Evolutionary conservation across 2,329 filamentous ascomycete genomes (phyloP).

Genomic region (Helotiales sp.): DNA sequence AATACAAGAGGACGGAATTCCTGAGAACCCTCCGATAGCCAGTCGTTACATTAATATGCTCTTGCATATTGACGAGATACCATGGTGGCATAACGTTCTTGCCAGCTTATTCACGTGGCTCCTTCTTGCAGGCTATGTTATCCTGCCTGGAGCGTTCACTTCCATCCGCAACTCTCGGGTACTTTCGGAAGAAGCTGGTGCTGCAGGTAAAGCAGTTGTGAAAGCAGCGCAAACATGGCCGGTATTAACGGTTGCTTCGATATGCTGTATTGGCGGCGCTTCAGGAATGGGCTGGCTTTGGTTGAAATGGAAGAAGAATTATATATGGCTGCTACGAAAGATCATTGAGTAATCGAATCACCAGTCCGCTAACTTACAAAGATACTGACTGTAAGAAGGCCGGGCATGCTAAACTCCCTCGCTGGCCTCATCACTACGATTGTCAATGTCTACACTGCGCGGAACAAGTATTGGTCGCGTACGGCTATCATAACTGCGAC

Average conservation of each 20-base stretch:
- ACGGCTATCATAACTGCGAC: slow-evolving; percentile 27
- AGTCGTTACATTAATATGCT: slow-evolving; percentile 27
- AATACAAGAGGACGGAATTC: slow-evolving; percentile 15
- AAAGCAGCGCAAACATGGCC: slow-evolving; percentile 25
- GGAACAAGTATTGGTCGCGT: slow-evolving; percentile 22
- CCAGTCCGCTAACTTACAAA: too few relatives aligned
- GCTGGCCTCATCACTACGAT: slow-evolving; percentile 27
- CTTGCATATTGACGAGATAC: slow-evolving; percentile 24
- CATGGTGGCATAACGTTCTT: slow-evolving; percentile 22
- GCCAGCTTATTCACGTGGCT: slow-evolving; percentile 26
- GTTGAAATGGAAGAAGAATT: slow-evolving; percentile 21
- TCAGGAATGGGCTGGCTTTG: slow-evolving; percentile 27
- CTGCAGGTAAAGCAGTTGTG: slow-evolving; percentile 24
- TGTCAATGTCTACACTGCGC: slow-evolving; percentile 29
- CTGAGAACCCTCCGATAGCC: slow-evolving; percentile 14
- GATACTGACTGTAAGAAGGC: too few relatives aligned
- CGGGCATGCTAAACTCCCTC: too few relatives aligned
- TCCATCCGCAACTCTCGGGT: slow-evolving; percentile 27
- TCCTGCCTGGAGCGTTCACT: slow-evolving; percentile 26
- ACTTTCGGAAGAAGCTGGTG: slow-evolving; percentile 25
- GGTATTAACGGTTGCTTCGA: slow-evolving; percentile 20
- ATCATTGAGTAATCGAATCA: slow-evolving; percentile 23
- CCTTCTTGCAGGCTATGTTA: slow-evolving; percentile 28
- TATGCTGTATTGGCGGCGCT: slow-evolving; percentile 20
- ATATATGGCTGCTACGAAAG: slow-evolving; percentile 21